phyloP scores from a whole-genome alignment of 2,329 filamentous ascomycete species.

The Talaromyces sp. region DNA sequence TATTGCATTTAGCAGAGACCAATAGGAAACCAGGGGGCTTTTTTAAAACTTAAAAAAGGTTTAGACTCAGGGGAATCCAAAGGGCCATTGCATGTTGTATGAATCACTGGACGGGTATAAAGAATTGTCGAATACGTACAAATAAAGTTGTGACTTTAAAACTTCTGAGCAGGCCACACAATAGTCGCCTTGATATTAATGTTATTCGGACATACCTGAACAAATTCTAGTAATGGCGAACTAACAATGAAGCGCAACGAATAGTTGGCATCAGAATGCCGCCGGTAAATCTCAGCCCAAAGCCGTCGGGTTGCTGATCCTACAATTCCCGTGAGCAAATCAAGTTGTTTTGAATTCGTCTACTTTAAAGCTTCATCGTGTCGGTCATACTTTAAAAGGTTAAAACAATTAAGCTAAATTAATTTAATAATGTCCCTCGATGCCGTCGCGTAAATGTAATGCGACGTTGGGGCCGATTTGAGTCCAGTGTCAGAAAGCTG shows the following conservation, averaged over 20 bases:
- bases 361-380: background rate
- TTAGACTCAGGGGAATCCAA: too few species aligned
- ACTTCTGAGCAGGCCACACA: background rate
- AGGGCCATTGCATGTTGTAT: background rate
- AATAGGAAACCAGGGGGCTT: background rate
- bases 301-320: background rate
- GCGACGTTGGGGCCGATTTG: background rate
- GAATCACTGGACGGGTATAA: background rate
- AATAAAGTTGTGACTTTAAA: background rate
- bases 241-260: too few species aligned
- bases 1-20: background rate
- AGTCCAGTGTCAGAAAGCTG: background rate
- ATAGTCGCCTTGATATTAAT: background rate
- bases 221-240: too few species aligned
- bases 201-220: too few species aligned
- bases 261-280: background rate
- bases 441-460: background rate
- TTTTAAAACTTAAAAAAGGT: background rate
- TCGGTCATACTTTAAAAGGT: background rate
- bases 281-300: background rate
- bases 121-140: background rate
- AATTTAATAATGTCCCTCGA: background rate
- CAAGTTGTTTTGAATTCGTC: background rate
- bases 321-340: background rate
- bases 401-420: background rate